Evolutionary conservation across 805 yeast genomes (phyloP), one percentile per base, ranked within the genome.

Genomic region (Kuraishia capsulata): DNA sequence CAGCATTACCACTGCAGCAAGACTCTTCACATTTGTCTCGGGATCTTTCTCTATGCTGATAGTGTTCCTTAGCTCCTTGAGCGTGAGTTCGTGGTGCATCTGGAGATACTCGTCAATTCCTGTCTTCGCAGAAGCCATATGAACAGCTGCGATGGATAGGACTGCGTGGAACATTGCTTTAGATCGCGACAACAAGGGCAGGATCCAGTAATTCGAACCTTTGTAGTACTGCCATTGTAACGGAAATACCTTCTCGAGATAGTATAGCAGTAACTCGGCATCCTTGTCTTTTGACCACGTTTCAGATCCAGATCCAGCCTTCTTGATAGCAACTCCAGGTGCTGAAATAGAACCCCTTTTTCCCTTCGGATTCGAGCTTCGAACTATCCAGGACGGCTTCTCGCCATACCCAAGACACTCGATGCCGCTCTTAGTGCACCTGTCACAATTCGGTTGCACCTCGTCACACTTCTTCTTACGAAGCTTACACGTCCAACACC

Each of bases 191-290:
- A 31, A n/a, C 10, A 31, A 21, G 14, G 33, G 33, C 13, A 31
- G 14, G n/a, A 31, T 31, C 33, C 33, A 31, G 13, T 31, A 19
- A 10, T 16, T 17, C 6, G 33, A 31, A 21, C 33, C 33, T 21
- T 18, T 31, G 33, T 31, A 31, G 33, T 31, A 19, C 21, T 16
- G 33, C 33, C 33, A 31, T 16, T 31, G 33, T n/a, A 19, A n/a
- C 23, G 24, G 33, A 26, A 20, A 36, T n/a, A 29, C 19, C 25
- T 31, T 31, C 14, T 31, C 33, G 10, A 31, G 21, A 21, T 31
- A 31, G 33, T 31, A 51, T 39, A 23, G 33, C 40, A 13, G 47
- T 48, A 31, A n/a, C 33, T 31, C 33, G 8, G 21, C 33, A 17
- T 28, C 31, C 17, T 28, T 28, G 17, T 28, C 31, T 17, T 28